Evolutionary conservation across 2,329 filamentous ascomycete genomes (phyloP), one percentile per base, ranked within the genome.

Genomic region (Fusarium cicatricum): DNA sequence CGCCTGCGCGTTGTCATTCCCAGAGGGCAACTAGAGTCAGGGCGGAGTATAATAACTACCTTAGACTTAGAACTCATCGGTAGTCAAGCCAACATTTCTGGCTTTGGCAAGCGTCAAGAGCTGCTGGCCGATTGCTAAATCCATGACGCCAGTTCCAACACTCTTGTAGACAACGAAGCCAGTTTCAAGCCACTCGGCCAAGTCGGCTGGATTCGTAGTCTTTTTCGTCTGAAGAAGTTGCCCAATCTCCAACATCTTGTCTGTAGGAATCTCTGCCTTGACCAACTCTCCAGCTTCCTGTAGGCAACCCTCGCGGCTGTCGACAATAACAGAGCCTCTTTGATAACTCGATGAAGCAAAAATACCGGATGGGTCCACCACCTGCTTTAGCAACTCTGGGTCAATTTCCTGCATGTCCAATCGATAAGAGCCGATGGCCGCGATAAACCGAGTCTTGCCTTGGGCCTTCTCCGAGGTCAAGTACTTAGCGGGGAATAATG

Each of bases 121-220:
- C 64, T 86, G 81, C 23, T 77, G 76, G 0, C 85, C 87, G 6
- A 88, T 84, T 3, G 86, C 82, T 31, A 90, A 74, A 74, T 90
- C 88, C 85, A 89, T 90, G 56, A 90, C 69, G 0, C 86, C 87
- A 49, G 90, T 71, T 0, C 88, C 88, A 3, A 90, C 86, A 62
- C 84, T 84, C 78, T 90, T 90, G 68, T 87, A 90, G 29, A 90
- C 83, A 1, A 90, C 82, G 69, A 89, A 87, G 0, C 87, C 88
- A 40, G 76, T 78, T 56, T 82, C 78, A 44, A 89, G 67, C 85
- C 87, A 90, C 31, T 86, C 81, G 34, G 77, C 75, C 60, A 89
- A 60, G 16, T 60, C 63, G 2, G 15, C 19, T 0, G 59, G 46
- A 8, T 43, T 51, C 1, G 46, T 16, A 0, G 49, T 40, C 1